Evolutionary conservation across 2,329 filamentous ascomycete genomes (phyloP).

Genomic region (Paracoccidioides brasiliensis): DNA sequence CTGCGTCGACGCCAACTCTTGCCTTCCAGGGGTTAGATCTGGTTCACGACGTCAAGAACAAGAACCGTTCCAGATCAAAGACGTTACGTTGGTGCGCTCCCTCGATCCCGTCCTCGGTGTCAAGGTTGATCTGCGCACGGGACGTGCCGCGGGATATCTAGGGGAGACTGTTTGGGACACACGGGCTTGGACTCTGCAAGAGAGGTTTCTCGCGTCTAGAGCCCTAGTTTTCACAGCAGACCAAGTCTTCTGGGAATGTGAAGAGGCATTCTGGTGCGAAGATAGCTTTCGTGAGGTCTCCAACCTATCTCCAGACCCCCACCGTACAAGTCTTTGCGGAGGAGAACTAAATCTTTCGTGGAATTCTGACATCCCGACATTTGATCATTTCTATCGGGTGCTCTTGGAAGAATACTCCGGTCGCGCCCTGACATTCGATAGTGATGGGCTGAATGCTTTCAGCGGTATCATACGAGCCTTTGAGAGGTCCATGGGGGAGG

Average conservation of each 20-base stretch:
- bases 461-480: not conserved
- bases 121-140: not conserved
- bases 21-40: constrained; percentile 6
- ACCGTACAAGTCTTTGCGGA: not conserved
- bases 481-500: not conserved
- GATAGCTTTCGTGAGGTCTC: not conserved
- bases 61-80: constrained; percentile 4
- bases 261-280: not conserved
- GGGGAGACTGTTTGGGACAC: not conserved
- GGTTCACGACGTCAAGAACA: constrained; percentile 2
- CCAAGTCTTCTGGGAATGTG: not conserved
- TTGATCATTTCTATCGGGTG: not conserved
- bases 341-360: not conserved
- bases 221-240: not conserved
- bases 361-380: not conserved
- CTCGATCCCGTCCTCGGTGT: not conserved
- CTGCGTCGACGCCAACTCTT: constrained; percentile 7
- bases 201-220: not conserved
- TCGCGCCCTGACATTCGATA: not conserved
- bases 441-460: not conserved
- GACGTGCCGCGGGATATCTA: not conserved
- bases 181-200: not conserved
- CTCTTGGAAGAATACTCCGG: not conserved
- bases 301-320: not conserved
- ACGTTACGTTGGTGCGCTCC: not conserved